Evolutionary conservation across 257 asterid genomes (phyloP), one percentile per base, ranked within the genome.

Genomic region (Thymus mandschuricus): DNA sequence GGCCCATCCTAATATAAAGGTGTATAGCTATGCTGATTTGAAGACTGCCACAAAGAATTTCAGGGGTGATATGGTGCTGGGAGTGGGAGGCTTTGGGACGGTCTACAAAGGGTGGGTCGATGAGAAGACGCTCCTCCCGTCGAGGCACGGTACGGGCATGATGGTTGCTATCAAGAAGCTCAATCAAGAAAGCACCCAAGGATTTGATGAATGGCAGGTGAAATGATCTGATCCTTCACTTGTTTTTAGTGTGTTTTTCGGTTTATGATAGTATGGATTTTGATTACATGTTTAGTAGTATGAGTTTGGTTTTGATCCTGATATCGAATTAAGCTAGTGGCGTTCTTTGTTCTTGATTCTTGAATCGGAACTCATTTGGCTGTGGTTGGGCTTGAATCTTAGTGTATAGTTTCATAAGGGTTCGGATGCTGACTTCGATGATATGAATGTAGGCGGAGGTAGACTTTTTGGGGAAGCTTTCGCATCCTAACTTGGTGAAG

Each of bases 401-500:
- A 21, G 3, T 35, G 40, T 35, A 6, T 35, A 35, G 40, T 6
- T 3, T 35, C 40, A 35, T 43, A 4, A 43, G 48, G 5, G 5
- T 9, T 43, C 8, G 0, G 11, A 68, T 75, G 67, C 72, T 72
- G 40, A 65, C n/a, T 44, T 28, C 29, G 55, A 30, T 63, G 2
- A 60, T 48, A 13, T 58, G 68, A 45, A 6, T 77, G 75, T 81
- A 85, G 90, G 55, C 87, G 31, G 90, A 85, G 71, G 84, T 85
- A 46, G 81, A 78, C 68, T 85, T 85, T 66, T 28, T 85, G 76
- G 90, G 90, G 33, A 76, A 74, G 57, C 75, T 85, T 3, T 82
- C 83, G 9, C 90, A 85, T 79, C 87, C 90, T 4, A 85, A 85
- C 76, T 70, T 85, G 83, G 90, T 85, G 21, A 80, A 70, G 81